Percentiles rank a stretch among this genome's conserved stretches.
Evolutionary conservation across 306 rosid species (phyloP).

Genomic region (Medicago lupulina): DNA sequence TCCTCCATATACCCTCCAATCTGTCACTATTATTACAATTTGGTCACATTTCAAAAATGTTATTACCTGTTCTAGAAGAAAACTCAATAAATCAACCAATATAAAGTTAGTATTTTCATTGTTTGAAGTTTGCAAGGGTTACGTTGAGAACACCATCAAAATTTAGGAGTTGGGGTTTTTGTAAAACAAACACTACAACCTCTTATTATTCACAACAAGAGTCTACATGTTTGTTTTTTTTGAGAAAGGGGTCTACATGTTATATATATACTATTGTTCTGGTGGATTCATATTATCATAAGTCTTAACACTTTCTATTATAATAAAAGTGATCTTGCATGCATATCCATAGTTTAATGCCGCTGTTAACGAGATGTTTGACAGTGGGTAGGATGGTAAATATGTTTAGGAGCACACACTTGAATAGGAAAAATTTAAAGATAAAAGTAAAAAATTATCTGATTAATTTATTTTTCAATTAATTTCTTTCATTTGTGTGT

Average conservation of each 20-base stretch:
- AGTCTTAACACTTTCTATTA: neutral
- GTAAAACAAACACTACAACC: neutral
- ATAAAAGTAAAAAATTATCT: too few relatives aligned
- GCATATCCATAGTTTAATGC: conserved; percentile 47
- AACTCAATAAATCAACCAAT: neutral
- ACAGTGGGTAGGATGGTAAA: conserved; percentile 41
- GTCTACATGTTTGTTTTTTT: neutral
- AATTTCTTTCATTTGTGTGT: too few relatives aligned
- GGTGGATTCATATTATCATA: conserved; percentile 7
- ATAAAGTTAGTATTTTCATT: too few relatives aligned
- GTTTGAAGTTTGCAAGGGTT: too few relatives aligned
- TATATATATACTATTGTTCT: neutral
- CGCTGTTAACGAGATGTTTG: conserved; percentile 30
- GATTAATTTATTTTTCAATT: too few relatives aligned
- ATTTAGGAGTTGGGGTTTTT: neutral
- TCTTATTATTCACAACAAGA: neutral
- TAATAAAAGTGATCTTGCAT: conserved; percentile 30
- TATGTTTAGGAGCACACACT: too few relatives aligned
- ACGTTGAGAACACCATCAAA: too few relatives aligned
- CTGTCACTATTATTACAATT: conserved; percentile 34
- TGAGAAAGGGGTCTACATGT: neutral
- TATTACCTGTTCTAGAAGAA: conserved; percentile 3
- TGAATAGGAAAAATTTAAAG: too few relatives aligned
- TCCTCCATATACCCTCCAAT: conserved; percentile 62
- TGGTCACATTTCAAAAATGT: neutral